Evolutionary conservation across 768 basidiomycete genomes (phyloP), one percentile per base, ranked within the genome.

Genomic region (Agrocybe praecox): DNA sequence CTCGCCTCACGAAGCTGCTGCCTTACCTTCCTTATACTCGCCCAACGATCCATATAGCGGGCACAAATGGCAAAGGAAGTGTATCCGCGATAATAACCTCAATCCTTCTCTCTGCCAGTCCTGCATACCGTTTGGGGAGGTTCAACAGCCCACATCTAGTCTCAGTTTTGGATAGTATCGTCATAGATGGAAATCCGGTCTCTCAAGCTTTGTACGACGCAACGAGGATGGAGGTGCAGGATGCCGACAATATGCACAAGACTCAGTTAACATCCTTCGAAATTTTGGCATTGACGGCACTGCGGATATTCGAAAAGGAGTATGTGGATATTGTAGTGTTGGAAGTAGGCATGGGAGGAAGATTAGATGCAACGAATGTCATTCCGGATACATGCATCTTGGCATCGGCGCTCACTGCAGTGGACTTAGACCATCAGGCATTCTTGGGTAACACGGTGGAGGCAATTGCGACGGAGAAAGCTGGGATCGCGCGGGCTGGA

Each of bases 51-150:
- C 97, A 99, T 66, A 81, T 98, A 55, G 87, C 94, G 8, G 97
- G 97, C 0, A 99, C 97, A 0, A 98, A 99, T 72, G 96, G 96
- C 9, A 99, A 98, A 72, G 97, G 97, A 33, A 96, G 92, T 62
- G 93, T 96, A 12, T 87, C 94, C 1, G 88, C 89, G 6, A 76
- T 94, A 33, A 70, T 97, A 11, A 84, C 92, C 0, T 92, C 92
- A 43, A 89, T 93, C 63, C 74, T 98, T 8, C 67, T 69, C 5
- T 71, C 79, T 6, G 79, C 87, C 6, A 72, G 76, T 0, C 75
- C 87, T n/a, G 71, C 77, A 1, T 76, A 90, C 51, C 75, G 75
- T 19, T 79, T 91, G 11, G 97, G 94, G 7, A 81, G 90, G 33
- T 98, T 92, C 81, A 98, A 96, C 70, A 92, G 87, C 59, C 97